Evolutionary conservation across 306 rosid species (phyloP), one percentile per base, ranked within the genome.

Genomic region (Bauhinia variegata): DNA sequence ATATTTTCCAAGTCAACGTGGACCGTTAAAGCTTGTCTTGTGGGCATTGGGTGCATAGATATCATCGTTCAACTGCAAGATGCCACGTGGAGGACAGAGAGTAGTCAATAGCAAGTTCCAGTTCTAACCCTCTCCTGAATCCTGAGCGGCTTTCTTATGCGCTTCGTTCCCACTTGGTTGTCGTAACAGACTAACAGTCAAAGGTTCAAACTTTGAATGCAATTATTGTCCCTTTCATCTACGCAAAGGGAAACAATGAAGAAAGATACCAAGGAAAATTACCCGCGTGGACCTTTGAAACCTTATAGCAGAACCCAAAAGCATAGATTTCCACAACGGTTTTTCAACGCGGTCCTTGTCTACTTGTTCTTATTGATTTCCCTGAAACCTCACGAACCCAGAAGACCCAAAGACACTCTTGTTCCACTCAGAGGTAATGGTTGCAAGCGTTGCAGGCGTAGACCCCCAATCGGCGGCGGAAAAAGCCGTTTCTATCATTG

Each of bases 401-500:
- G 5, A 55, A 42, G 55, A 11, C 44, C n/a, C 32, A 54, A 3
- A 18, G 11, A 12, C 46, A 10, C 14, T 11, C 4, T 52, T 23
- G 23, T 14, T 8, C 41, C 4, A 3, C 38, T 15, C 41, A 43
- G 16, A 44, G 6, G 4, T 5, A 5, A 82, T 80, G 88, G 83
- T 83, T 43, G 12, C 65, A 28, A 55, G 60, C 52, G 56, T 44
- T 62, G 60, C 61, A 13, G 86, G 76, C 43, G 47, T 75, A 60
- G 79, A 84, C 44, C 82, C 96, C 6, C 82, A 85, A 2, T 58
- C 69, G 4, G 88, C 89, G 2, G 98, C 98, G 16, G 81, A 86
- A 72, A 89, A 75, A 58, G 96, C 96, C 0, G 93, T 92, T n/a
- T 61, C 75, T 15, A 87, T 77, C 0, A 86, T 92, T 74, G 98